Conservation (phyloP, 176 grass and related monocot species). For the Avena eriantha region DNA sequence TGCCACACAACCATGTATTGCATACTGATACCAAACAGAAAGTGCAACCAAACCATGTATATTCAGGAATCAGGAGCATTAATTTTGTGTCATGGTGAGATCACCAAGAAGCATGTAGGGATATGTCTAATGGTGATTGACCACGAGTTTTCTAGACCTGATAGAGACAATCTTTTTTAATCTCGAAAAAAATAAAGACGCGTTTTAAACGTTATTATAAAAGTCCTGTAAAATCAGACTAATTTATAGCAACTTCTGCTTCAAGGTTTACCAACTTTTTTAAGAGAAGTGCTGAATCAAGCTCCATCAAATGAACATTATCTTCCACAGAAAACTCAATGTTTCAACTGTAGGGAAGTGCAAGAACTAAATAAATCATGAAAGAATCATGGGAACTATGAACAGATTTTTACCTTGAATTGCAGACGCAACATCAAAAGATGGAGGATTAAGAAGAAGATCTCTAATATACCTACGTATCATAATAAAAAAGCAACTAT, state of each 20-base stretch:
- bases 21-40: background rate
- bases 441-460: conserved; percentile 95
- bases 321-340: conserved; percentile 32
- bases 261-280: conserved; percentile 20
- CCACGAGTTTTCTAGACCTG: background rate
- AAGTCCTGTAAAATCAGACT: background rate
- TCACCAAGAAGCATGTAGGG: background rate
- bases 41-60: conserved; percentile 14
- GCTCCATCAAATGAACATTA: background rate
- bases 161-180: background rate
- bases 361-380: conserved; percentile 7
- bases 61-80: background rate
- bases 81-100: background rate
- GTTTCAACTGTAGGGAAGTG: conserved; percentile 22
- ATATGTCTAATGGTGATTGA: conserved; percentile 3
- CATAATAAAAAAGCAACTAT: conserved; percentile 21
- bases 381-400: conserved; percentile 5
- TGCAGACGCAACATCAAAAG: conserved; percentile 71
- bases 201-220: background rate
- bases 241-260: conserved; percentile 11
- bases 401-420: conserved; percentile 73
- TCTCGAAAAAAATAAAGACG: background rate
- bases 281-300: conserved; percentile 4
- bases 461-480: conserved; percentile 86
- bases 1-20: background rate